These are phyloP conservation scores for Aureobasidium melanogenum DNA, from an alignment of 2,329 filamentous ascomycete species.

Conservation along the genomic window DNA sequence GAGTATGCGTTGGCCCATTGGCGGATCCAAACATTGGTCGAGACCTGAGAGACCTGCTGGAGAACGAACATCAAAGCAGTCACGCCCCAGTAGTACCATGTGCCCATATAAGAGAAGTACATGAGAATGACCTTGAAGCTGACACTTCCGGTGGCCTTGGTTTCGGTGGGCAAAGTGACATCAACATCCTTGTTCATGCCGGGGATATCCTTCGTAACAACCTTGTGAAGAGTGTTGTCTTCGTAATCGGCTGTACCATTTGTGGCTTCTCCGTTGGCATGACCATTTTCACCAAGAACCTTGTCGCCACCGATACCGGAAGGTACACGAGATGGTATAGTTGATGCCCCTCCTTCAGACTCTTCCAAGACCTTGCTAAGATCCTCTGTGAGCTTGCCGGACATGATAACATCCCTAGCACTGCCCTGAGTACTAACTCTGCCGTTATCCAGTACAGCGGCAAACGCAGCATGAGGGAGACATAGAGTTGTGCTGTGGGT, in stretches of 20 bases:
- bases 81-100: constrained; percentile 88
- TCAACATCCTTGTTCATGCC: constrained; percentile 29
- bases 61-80: constrained; percentile 65
- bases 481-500: constrained; percentile 92
- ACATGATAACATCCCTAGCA: constrained; percentile 67
- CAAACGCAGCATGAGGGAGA: constrained; percentile 67
- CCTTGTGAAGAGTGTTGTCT: constrained; percentile 40
- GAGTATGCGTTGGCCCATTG: constrained; percentile 87
- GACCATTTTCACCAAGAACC: constrained; percentile 22
- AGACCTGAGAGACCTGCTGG: constrained; percentile 79
- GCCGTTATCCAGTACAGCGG: constrained; percentile 83
- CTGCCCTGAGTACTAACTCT: constrained; percentile 68
- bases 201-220: constrained; percentile 30
- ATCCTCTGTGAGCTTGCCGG: constrained; percentile 85
- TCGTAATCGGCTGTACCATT: constrained; percentile 21
- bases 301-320: constrained; percentile 61
- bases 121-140: constrained; percentile 78
- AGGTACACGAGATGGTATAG: constrained; percentile 65
- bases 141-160: constrained; percentile 76
- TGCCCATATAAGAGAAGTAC: constrained; percentile 86
- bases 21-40: constrained; percentile 89
- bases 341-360: constrained; percentile 60
- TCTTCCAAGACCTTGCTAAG: constrained; percentile 52
- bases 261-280: constrained; percentile 42
- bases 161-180: constrained; percentile 46